Conservation (phyloP, 2,329 filamentous ascomycete species). For the Endothia cerciana region DNA sequence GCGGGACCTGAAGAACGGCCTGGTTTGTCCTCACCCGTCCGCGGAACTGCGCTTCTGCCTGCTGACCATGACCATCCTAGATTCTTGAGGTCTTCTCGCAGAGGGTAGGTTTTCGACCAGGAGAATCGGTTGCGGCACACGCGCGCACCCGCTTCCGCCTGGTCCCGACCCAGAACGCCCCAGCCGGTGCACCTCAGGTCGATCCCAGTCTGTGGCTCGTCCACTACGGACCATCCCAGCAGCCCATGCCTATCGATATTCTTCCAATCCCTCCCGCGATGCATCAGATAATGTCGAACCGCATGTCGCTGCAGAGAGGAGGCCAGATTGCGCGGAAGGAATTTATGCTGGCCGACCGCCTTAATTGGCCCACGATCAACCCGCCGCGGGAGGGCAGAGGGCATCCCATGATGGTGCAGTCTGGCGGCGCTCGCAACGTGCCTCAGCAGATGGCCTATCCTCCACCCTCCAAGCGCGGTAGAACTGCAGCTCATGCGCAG, state of each 20-base stretch:
- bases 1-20: constrained; percentile 68
- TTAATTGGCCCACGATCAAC: constrained; percentile 86
- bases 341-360: constrained; percentile 89
- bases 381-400: constrained; percentile 61
- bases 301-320: constrained; percentile 69
- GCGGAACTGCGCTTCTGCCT: neutral
- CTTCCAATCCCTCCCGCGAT: constrained; percentile 67
- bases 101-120: constrained; percentile 77
- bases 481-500: constrained; percentile 48
- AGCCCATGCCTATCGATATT: constrained; percentile 71
- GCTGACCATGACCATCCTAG: constrained; percentile 47
- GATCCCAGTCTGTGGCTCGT: constrained; percentile 89
- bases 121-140: constrained; percentile 76
- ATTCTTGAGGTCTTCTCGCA: constrained; percentile 88
- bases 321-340: constrained; percentile 88
- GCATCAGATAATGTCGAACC: constrained; percentile 63
- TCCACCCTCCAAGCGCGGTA: constrained; percentile 58
- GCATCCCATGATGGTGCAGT: constrained; percentile 55
- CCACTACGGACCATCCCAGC: constrained; percentile 79
- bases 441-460: constrained; percentile 68
- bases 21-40: constrained; percentile 48
- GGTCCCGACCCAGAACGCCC: constrained; percentile 65
- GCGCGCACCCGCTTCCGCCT: constrained; percentile 86
- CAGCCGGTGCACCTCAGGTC: constrained; percentile 69
- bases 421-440: constrained; percentile 51